Conservation (phyloP, 306 rosid genomes). For the Crotalaria pallida region DNA sequence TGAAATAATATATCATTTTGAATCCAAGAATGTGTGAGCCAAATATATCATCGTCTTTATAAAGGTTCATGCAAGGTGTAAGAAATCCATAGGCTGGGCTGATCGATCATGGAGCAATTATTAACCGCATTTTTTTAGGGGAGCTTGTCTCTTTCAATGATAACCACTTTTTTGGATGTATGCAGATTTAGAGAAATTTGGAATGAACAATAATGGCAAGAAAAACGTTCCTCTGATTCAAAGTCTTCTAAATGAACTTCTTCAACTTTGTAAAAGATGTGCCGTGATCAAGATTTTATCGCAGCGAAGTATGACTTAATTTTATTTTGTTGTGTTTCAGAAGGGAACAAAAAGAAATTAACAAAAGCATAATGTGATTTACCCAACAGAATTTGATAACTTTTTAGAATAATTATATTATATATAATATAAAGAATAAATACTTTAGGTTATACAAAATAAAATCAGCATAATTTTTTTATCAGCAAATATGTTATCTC, state of each 20-base stretch:
- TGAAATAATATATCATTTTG: not conserved
- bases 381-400: no score
- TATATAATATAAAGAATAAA: no score
- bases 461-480: no score
- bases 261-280: not conserved
- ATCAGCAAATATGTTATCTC: no score
- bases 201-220: not conserved
- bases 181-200: not conserved
- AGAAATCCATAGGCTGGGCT: not conserved
- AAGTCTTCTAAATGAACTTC: not conserved
- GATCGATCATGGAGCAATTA: no score
- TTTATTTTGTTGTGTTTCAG: no score
- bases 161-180: not conserved
- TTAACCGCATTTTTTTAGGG: not conserved
- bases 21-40: not conserved
- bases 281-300: not conserved
- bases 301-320: slow-evolving; percentile 29
- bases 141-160: not conserved
- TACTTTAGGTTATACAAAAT: no score
- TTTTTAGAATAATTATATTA: no score
- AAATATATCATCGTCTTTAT: not conserved
- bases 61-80: not conserved
- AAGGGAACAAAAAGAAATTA: no score
- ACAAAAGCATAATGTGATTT: no score
- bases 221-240: slow-evolving; percentile 22